Evolutionary conservation across 2,329 filamentous ascomycete genomes (phyloP).

Genomic region (Dothidotthia symphoricarpi): DNA sequence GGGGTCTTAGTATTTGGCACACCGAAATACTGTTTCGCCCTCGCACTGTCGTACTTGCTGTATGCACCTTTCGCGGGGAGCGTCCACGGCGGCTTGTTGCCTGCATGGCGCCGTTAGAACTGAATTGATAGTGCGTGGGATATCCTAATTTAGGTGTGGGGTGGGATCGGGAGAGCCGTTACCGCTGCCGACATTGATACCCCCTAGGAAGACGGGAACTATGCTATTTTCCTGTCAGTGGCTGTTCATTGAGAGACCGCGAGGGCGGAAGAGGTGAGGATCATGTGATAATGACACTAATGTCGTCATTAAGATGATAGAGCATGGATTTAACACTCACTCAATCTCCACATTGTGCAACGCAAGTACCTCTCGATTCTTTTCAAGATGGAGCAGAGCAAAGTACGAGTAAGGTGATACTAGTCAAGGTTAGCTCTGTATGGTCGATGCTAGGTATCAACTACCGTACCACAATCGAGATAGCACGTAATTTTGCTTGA

Average conservation of each 20-base stretch:
- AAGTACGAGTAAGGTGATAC: constrained; percentile 61
- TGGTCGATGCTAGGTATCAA: neutral
- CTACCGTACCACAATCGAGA: constrained; percentile 61
- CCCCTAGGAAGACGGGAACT: constrained; percentile 66
- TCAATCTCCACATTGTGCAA: constrained; percentile 63
- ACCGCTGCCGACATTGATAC: constrained; percentile 47
- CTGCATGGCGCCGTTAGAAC: constrained; percentile 37
- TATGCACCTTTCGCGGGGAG: constrained; percentile 67
- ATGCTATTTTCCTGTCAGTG: constrained; percentile 50
- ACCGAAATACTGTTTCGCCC: constrained; percentile 55
- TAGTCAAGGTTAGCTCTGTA: constrained; percentile 36
- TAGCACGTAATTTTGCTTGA: constrained; percentile 64
- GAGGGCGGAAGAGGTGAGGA: neutral
- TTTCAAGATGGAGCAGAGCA: constrained; percentile 57
- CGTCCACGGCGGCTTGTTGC: constrained; percentile 73
- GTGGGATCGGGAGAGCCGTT: constrained; percentile 8
- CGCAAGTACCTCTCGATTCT: constrained; percentile 55
- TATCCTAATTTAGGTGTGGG: neutral
- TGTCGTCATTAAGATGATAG: neutral
- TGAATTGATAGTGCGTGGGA: neutral
- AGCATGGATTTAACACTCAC: constrained; percentile 48
- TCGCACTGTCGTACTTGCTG: constrained; percentile 49
- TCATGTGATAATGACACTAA: neutral
- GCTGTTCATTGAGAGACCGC: neutral
- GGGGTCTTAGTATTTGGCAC: constrained; percentile 46